A percentile compares a stretch with the other conserved stretches of the same genome.
phyloP scores from a whole-genome alignment of 1,284 basidiomycete species.

The Inonotus hispidus region DNA sequence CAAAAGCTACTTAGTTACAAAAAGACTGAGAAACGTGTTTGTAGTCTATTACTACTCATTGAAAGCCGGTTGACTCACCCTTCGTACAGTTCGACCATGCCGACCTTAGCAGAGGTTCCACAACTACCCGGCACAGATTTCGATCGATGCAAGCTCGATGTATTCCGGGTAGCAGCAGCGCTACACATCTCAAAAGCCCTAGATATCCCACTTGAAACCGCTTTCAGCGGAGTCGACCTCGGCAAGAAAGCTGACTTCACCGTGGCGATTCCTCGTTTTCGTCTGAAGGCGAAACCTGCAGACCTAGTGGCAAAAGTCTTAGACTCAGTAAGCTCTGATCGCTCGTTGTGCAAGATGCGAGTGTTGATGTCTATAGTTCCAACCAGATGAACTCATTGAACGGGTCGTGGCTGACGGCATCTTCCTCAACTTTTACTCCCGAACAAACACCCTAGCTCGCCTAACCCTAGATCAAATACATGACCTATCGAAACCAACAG shows the following conservation, averaged over 20 bases:
- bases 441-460: constrained; percentile 66
- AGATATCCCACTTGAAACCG: constrained; percentile 67
- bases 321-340: constrained; percentile 52
- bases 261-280: constrained; percentile 87
- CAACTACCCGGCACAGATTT: constrained; percentile 65
- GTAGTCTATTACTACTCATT: not conserved
- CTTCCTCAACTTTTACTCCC: constrained; percentile 81
- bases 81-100: constrained; percentile 10
- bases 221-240: constrained; percentile 81
- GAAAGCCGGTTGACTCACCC: not conserved
- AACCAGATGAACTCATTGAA: constrained; percentile 62
- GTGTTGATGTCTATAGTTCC: constrained; percentile 42
- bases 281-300: constrained; percentile 79
- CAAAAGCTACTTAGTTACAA: not conserved
- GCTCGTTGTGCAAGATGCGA: not conserved
- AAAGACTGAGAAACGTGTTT: not conserved
- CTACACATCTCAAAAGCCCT: constrained; percentile 69
- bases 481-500: constrained; percentile 50
- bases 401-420: constrained; percentile 66
- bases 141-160: constrained; percentile 69
- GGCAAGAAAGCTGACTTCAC: constrained; percentile 95
- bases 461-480: constrained; percentile 82
- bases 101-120: constrained; percentile 38
- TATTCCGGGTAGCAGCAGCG: constrained; percentile 83
- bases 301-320: constrained; percentile 74